Conservation (phyloP, 345 rosid genomes). For the Euphorbia peplus region DNA sequence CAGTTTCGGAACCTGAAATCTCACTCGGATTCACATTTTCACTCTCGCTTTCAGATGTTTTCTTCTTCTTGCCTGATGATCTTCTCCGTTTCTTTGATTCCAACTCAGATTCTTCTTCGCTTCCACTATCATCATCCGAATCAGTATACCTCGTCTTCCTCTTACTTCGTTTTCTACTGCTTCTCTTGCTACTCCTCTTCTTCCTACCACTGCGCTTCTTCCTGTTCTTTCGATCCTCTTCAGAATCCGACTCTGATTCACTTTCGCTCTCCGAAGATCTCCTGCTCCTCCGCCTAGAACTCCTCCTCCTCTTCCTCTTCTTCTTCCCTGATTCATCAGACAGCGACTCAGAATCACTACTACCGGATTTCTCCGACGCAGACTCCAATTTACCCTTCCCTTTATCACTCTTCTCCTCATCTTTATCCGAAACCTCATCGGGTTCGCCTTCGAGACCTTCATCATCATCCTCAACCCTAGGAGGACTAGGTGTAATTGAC, state of each 20-base stretch:
- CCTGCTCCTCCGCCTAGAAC: constrained; percentile 34
- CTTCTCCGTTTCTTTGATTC: constrained; percentile 42
- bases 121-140: constrained; percentile 23
- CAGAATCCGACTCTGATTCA: constrained; percentile 44
- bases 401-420: constrained; percentile 28
- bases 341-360: constrained; percentile 26
- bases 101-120: constrained; percentile 17
- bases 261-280: constrained; percentile 37
- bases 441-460: constrained; percentile 29
- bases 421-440: constrained; percentile 45
- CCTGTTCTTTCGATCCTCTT: constrained; percentile 30
- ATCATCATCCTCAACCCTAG: constrained; percentile 45
- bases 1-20: constrained; percentile 41
- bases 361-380: constrained; percentile 39
- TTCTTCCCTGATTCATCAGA: constrained; percentile 37
- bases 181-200: constrained; percentile 27
- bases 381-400: constrained; percentile 32
- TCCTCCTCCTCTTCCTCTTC: constrained; percentile 37
- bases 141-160: constrained; percentile 24
- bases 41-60: constrained; percentile 35
- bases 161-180: constrained; percentile 26
- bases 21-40: constrained; percentile 23
- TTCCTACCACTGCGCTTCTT: constrained; percentile 37
- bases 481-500: constrained; percentile 79
- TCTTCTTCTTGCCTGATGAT: constrained; percentile 38